Conservation (phyloP, 2,329 filamentous ascomycete species). For the Claviceps capensis region DNA sequence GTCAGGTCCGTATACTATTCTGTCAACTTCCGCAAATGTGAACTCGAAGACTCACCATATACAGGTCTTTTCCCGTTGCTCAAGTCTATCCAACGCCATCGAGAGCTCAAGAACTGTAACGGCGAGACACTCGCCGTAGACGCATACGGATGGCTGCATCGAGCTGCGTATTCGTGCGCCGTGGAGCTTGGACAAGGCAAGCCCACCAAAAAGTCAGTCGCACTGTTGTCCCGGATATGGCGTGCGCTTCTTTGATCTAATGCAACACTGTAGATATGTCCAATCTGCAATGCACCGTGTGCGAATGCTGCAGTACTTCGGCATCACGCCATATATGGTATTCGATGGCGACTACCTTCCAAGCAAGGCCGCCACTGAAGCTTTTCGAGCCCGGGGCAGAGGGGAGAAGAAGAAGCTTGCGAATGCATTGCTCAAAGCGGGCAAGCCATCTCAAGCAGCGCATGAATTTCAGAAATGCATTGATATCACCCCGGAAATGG, state of each 20-base stretch:
- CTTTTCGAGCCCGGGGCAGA: conserved; percentile 58
- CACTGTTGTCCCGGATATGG: conserved; percentile 4
- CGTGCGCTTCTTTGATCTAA: background rate
- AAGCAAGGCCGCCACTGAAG: conserved; percentile 82
- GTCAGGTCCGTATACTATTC: conserved; percentile 16
- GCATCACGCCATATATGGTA: conserved; percentile 84
- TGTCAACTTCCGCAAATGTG: background rate
- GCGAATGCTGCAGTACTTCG: conserved; percentile 86
- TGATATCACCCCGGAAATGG: conserved; percentile 94
- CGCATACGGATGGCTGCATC: conserved; percentile 95
- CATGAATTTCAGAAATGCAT: conserved; percentile 87
- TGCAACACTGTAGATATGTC: conserved; percentile 50
- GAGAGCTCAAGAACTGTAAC: conserved; percentile 70
- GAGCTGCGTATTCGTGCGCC: conserved; percentile 80
- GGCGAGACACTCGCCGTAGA: conserved; percentile 91
- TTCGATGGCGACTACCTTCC: conserved; percentile 94
- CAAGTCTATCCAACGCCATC: conserved; percentile 90
- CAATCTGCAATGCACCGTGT: conserved; percentile 84
- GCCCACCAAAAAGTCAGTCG: conserved; percentile 66
- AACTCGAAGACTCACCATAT: conserved; percentile 18
- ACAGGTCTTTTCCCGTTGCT: conserved; percentile 71
- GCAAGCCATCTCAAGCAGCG: conserved; percentile 67
- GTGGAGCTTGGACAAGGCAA: conserved; percentile 80
- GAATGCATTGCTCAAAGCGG: conserved; percentile 66
- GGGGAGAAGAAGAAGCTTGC: conserved; percentile 65